Base-by-base conservation (phyloP, 75 land plant genomes). In the Chamaecyparis obtusa region DNA sequence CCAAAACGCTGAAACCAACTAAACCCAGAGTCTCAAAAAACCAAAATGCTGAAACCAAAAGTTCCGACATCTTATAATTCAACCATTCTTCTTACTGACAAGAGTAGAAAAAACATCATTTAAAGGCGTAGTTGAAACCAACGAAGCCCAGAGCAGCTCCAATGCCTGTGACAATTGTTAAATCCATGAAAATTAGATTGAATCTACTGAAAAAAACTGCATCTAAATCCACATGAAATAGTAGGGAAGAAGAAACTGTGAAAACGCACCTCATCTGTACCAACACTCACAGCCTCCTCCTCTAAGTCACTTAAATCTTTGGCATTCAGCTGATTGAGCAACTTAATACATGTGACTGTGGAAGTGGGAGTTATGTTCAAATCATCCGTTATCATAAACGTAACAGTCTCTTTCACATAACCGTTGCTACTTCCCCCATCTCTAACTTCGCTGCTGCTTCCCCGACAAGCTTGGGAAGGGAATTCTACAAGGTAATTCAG, bases 351-450 rank as follows among this genome's bases (percentile, higher is more conserved):
- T 0, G 88, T 87, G 37, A 94, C 89, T 5, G 86, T 91, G 0
- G 94, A 93, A 77, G 88, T 87, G 10, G 94, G 94, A 46, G n/a
- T 76, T 19, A 93, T 67, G 9, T 35, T 77, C 84, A 94, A 71
- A 86, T 91, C 86, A 84, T 94, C 95, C 75, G 91, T 93, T 5
- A 94, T 83, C 84, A 90, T 93, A 64, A 88, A 94, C 0, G 88
- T 89, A n/a, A 91, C 89, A 16, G 77, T 86, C 15, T 87, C 92
- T n/a, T 87, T 92, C 83, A 93, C 92, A 44, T 54, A 91, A 8
- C 92, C 93, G 37, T 79, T 69, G 7, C 17, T 24, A 3, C 32
- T 21, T 2, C 35, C 17, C 1, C 9, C 10, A 82, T 11, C 87
- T 49, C 9, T 30, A 54, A n/a, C 9, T 30, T n/a, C 1, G 30